Percentiles rank a stretch among this genome's conserved stretches.
Evolutionary conservation across 106 monocot genomes (phyloP).

Genomic region (Iris macrosiphon): DNA sequence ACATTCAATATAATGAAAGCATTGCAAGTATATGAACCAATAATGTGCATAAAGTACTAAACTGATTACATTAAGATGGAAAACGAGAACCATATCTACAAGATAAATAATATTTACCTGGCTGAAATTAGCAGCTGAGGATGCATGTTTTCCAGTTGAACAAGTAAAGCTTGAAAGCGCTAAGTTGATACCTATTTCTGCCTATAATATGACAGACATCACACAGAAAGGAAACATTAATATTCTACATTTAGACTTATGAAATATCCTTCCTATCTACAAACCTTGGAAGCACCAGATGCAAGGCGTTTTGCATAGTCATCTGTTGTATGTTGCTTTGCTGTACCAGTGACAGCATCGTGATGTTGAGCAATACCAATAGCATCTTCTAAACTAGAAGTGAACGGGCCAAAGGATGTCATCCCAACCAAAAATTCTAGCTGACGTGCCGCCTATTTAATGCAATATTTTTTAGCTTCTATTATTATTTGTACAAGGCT

Average conservation of each 20-base stretch:
- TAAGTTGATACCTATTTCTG: constrained; percentile 35
- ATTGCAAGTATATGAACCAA: too few species aligned
- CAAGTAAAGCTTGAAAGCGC: constrained; percentile 51
- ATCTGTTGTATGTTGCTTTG: constrained; percentile 65
- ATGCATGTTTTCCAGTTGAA: constrained; percentile 20
- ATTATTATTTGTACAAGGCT: too few species aligned
- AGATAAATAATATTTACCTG: constrained; percentile 60
- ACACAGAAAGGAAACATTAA: too few species aligned
- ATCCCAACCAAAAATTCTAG: constrained; percentile 48
- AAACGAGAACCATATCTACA: too few species aligned
- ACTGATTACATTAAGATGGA: too few species aligned
- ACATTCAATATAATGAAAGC: too few species aligned
- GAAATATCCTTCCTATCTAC: constrained; percentile 7
- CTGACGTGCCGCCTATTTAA: constrained; percentile 55
- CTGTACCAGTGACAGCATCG: constrained; percentile 71
- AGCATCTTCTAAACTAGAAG: constrained; percentile 50
- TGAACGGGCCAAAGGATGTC: constrained; percentile 18
- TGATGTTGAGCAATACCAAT: constrained; percentile 76
- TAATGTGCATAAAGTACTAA: too few species aligned
- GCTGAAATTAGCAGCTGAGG: constrained; percentile 28
- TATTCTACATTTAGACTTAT: not conserved
- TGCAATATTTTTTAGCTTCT: not conserved
- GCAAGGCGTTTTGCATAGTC: constrained; percentile 78
- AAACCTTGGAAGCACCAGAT: constrained; percentile 54
- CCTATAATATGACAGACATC: constrained; percentile 33